Evolutionary conservation across 2,329 filamentous ascomycete species (phyloP), one percentile per base, ranked within the genome.

Genomic region (Clarireedia monteithiana): DNA sequence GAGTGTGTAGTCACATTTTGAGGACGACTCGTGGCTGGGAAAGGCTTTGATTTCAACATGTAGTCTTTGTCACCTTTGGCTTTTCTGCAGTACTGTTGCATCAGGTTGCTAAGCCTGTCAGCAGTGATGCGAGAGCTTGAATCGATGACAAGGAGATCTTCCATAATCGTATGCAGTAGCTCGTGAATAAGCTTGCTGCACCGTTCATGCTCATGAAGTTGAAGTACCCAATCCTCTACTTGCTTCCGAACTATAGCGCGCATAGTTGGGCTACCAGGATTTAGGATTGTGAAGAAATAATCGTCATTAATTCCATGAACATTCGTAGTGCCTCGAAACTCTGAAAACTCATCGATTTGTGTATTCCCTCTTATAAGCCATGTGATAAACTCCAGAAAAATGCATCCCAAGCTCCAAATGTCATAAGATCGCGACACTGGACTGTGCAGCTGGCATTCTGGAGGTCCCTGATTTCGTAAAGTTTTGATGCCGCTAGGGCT

Each of bases 401-500:
- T 57, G 44, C 71, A 73, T 0, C 70, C 71, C 4, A 73, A 60
- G 27, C 65, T 69, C 63, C 68, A 72, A 0, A 72, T 68, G 46
- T 75, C 72, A 23, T 70, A 71, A 1, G 58, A 59, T 5, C 71
- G 67, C 17, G 68, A 73, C 1, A 73, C 67, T 5, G 60, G 61
- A 5, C 49, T 47, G 0, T 50, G 17, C 0, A 71, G 17, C 5
- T 68, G 66, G 27, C 67, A 66, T 23, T 75, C 73, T 5, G 74
- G 73, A 0, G 73, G 70, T n/a, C 66, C 66, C 26, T 74, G 75
- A 0, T 72, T 72, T 6, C 66, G 67, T 0, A 68, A 63, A 7
- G 44, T 50, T 17, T 5, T 9, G 1, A 61, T 39, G 2, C 26
- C 63, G 6, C 50, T 54, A 1, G 63, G 59, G 12, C 62, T 20